Evolutionary conservation across 2,329 filamentous ascomycete genomes (phyloP), one percentile per base, ranked within the genome.

Genomic region (Aspergillus clavatus): DNA sequence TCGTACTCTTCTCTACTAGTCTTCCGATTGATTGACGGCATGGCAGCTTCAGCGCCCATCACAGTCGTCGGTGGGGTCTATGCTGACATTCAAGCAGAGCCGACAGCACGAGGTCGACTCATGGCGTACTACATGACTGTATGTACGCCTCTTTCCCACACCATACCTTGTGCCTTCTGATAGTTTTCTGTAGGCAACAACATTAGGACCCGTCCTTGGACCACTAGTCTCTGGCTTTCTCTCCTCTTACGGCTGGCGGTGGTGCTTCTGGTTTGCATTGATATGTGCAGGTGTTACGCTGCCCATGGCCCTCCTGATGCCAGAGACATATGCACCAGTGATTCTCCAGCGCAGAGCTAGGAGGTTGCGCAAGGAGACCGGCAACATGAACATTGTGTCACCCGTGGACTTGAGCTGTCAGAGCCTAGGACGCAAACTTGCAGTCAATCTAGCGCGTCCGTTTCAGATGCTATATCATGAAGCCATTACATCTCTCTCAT

Each of bases 381-480:
- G 77, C 83, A 2, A 76, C 80, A 2, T 73, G 80, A 42, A 16
- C 18, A 72, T 75, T 31, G 44, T 39, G 43, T 19, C 51, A 24
- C 46, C 38, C 39, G 22, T 48, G 38, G 24, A 41, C 82, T 22
- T 81, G 76, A 2, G 78, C 84, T 11, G 81, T 88, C 0, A n/a
- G n/a, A n/a, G n/a, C n/a, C n/a, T n/a, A n/a, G n/a, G n/a, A n/a
- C n/a, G n/a, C n/a, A n/a, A n/a, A n/a, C n/a, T n/a, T n/a, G n/a
- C n/a, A n/a, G n/a, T n/a, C n/a, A n/a, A n/a, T n/a, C 68, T 89
- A 31, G 82, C 81, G 1, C 71, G 86, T 0, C 86, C 86, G 0
- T 66, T 88, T n/a, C 74, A 82, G 31, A 89, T 89, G 86, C 71
- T 83, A 27, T 38, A 75, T 40, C 81, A 76, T 33, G 86, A 90